Conservation (phyloP, 73 alveolate species). For the Paramecium caudatum region DNA sequence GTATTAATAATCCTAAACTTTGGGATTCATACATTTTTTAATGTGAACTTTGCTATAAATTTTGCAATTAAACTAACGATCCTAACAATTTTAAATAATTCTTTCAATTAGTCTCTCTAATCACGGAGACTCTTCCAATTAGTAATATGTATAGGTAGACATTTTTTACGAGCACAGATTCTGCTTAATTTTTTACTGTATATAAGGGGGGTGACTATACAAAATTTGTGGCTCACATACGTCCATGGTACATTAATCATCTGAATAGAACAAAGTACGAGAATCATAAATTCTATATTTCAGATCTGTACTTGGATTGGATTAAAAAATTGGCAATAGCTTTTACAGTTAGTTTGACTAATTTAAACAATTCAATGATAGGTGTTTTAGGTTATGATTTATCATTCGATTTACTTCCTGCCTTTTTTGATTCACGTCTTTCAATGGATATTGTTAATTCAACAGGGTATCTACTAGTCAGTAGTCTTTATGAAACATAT, state of each 20-base stretch:
- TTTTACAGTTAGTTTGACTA: constrained; percentile 1
- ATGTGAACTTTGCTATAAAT: background rate
- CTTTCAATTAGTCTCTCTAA: background rate
- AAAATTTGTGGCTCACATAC: constrained; percentile 25
- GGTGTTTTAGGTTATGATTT: constrained; percentile 26
- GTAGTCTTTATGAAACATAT: background rate
- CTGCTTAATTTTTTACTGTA: constrained; percentile 15
- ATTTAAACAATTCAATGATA: background rate
- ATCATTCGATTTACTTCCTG: background rate
- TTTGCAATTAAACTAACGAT: constrained; percentile 7
- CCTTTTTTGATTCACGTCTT: background rate
- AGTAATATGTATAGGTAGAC: constrained; percentile 22
- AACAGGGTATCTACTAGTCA: constrained; percentile 30
- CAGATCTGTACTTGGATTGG: constrained; percentile 32
- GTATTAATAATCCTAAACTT: constrained; percentile 1
- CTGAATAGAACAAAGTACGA: constrained; percentile 19
- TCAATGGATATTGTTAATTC: constrained; percentile 29
- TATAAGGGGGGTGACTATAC: constrained; percentile 6
- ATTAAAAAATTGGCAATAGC: constrained; percentile 19
- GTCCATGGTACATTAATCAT: constrained; percentile 31
- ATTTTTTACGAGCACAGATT: constrained; percentile 15
- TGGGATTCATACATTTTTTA: constrained; percentile 19
- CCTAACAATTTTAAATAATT: background rate
- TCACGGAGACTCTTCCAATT: constrained; percentile 8
- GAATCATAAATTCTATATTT: background rate